phyloP scores from a whole-genome alignment of 73 alveolate species.

The Breviolum minutum region DNA sequence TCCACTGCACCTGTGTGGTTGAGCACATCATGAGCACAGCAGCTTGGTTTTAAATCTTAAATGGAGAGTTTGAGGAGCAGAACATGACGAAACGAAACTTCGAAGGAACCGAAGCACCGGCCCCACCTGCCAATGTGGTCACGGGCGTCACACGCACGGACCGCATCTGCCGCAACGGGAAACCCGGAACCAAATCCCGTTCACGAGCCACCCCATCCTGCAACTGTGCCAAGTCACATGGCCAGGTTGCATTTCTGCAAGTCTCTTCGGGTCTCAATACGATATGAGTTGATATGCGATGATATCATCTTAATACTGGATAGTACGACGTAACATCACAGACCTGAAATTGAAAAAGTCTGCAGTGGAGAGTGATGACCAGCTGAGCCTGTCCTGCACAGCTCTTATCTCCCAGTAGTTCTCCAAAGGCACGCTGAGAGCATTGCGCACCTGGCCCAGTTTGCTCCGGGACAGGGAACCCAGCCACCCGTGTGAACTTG shows the following conservation, averaged over 20 bases:
- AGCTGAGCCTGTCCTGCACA: slow-evolving; percentile 21
- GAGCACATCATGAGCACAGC: background rate
- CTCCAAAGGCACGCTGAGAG: slow-evolving; percentile 71
- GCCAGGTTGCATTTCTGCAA: too few relatives aligned
- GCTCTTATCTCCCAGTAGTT: slow-evolving; percentile 72
- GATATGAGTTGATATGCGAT: too few relatives aligned
- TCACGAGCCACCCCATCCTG: slow-evolving; percentile 83
- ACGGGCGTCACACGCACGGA: slow-evolving; percentile 87
- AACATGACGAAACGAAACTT: background rate
- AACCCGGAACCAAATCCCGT: slow-evolving; percentile 59
- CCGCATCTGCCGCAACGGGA: slow-evolving; percentile 66
- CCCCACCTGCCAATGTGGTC: slow-evolving; percentile 74
- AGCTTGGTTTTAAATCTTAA: too few relatives aligned
- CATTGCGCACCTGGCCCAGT: slow-evolving; percentile 48
- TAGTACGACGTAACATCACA: too few relatives aligned
- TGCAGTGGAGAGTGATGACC: too few relatives aligned
- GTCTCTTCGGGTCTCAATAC: too few relatives aligned
- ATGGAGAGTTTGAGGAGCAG: background rate
- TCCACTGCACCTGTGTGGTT: slow-evolving; percentile 59
- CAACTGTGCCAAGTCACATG: too few relatives aligned
- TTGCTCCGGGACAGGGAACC: background rate
- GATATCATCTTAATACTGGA: too few relatives aligned
- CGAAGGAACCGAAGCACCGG: too few relatives aligned
- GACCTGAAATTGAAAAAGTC: too few relatives aligned
- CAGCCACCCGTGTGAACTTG: background rate